phyloP scores from a whole-genome alignment of 1,284 basidiomycete genomes.

The Phaffia rhodozyma region DNA sequence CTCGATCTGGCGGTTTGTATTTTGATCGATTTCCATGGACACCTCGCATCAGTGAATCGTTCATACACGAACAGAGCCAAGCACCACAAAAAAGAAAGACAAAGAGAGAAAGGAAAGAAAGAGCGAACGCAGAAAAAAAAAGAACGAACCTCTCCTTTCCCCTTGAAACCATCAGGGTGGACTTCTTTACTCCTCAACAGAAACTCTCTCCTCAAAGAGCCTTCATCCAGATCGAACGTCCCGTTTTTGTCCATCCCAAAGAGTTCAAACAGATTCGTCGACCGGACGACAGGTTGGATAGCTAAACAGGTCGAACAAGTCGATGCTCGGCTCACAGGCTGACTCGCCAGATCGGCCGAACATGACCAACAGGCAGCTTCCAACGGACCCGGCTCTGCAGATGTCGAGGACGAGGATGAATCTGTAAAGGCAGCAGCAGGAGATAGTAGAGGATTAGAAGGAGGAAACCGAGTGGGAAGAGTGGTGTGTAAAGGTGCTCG shows the following conservation, averaged over 20 bases:
- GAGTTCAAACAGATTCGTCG: slow-evolving; percentile 10
- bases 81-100: slow-evolving; percentile 3
- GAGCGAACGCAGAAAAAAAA: background rate
- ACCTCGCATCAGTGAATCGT: background rate
- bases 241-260: slow-evolving; percentile 1
- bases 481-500: no score
- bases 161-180: slow-evolving; percentile 18
- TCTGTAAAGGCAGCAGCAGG: no score
- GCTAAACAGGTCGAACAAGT: background rate
- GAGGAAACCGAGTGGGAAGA: no score
- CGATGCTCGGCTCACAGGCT: no score
- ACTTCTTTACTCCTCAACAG: slow-evolving; percentile 5
- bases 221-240: slow-evolving; percentile 8
- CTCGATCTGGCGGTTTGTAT: slow-evolving; percentile 1
- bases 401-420: no score
- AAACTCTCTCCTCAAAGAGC: background rate
- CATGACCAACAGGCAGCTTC: no score
- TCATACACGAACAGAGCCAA: background rate
- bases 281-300: slow-evolving; percentile 6
- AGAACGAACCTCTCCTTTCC: slow-evolving; percentile 11
- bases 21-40: no score
- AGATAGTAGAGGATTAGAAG: no score
- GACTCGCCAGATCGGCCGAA: no score
- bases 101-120: background rate
- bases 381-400: no score